phyloP scores from a whole-genome alignment of 352 stramenopile species.

The Phytophthora capsici region DNA sequence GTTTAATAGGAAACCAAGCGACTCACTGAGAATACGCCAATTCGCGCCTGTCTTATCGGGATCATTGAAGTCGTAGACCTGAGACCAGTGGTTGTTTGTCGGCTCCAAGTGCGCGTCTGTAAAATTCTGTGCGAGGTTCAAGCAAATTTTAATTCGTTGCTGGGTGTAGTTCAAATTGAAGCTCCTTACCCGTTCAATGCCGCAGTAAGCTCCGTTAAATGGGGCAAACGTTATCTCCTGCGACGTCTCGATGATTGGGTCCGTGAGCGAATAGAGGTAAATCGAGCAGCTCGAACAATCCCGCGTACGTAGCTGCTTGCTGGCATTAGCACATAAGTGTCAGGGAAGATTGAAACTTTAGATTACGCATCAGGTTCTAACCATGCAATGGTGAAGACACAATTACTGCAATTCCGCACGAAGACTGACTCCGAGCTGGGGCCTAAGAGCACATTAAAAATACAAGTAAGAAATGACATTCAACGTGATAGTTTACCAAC shows the following conservation, averaged over 20 bases:
- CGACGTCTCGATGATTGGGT: conserved; percentile 93
- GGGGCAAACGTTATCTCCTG: conserved; percentile 86
- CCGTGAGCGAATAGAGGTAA: conserved; percentile 91
- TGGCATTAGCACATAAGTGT: conserved; percentile 18
- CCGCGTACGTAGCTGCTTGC: conserved; percentile 91
- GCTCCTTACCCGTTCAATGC: conserved; percentile 52
- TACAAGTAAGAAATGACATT: background rate
- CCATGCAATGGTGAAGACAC: conserved; percentile 90
- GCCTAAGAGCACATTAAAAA: conserved; percentile 26
- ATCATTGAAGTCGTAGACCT: conserved; percentile 94
- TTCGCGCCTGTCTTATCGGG: conserved; percentile 78
- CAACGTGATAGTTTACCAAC: background rate
- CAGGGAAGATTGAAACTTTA: background rate
- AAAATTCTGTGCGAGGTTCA: conserved; percentile 57
- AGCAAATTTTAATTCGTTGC: background rate
- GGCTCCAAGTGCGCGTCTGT: conserved; percentile 71
- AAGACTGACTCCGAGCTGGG: conserved; percentile 91
- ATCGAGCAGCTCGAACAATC: conserved; percentile 87
- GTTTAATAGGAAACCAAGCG: background rate
- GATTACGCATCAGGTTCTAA: conserved; percentile 25
- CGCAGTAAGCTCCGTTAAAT: conserved; percentile 89
- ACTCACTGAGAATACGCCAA: conserved; percentile 70
- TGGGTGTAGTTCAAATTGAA: background rate
- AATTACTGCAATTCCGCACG: conserved; percentile 91
- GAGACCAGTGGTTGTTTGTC: conserved; percentile 90